A percentile compares a stretch with the other conserved stretches of the same genome.
phyloP scores from a whole-genome alignment of 495 filamentous ascomycete genomes.

The Pyrenula massariospora region DNA sequence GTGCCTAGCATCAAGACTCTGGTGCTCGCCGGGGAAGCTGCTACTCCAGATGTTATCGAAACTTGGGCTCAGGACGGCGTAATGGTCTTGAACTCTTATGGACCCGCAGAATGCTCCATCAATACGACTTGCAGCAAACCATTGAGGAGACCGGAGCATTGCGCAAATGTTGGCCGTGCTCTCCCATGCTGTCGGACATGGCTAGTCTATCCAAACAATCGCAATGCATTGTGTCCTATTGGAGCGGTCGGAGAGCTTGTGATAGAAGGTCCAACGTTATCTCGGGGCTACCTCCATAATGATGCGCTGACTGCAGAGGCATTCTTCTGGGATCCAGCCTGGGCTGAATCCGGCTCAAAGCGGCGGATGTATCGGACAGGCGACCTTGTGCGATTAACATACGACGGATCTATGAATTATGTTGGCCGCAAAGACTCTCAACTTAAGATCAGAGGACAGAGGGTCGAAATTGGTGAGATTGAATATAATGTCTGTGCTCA shows the following conservation, averaged over 20 bases:
- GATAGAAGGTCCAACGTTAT: slow-evolving; percentile 46
- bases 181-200: slow-evolving; percentile 26
- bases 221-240: slow-evolving; percentile 39
- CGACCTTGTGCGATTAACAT: slow-evolving; percentile 41
- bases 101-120: slow-evolving; percentile 23
- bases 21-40: slow-evolving; percentile 11
- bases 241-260: slow-evolving; percentile 49
- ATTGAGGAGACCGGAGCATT: slow-evolving; percentile 1
- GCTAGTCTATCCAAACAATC: slow-evolving; percentile 44
- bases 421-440: slow-evolving; percentile 33
- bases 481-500: slow-evolving; percentile 26
- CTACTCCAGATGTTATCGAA: slow-evolving; percentile 4
- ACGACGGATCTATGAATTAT: slow-evolving; percentile 32
- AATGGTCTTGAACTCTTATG: slow-evolving; percentile 20
- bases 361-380: slow-evolving; percentile 32
- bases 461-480: slow-evolving; percentile 35
- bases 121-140: slow-evolving; percentile 13
- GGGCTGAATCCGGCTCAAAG: slow-evolving; percentile 15
- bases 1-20: slow-evolving; percentile 10
- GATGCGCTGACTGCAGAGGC: slow-evolving; percentile 21
- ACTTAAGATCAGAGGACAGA: slow-evolving; percentile 30
- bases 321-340: slow-evolving; percentile 39
- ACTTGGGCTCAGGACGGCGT: slow-evolving; percentile 8
- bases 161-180: slow-evolving; percentile 15
- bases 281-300: slow-evolving; percentile 35